A percentile compares a stretch with the other conserved stretches of the same genome.
Evolutionary conservation across 1,139 yeast species (phyloP).

Genomic region (Magnusiomyces ingens): DNA sequence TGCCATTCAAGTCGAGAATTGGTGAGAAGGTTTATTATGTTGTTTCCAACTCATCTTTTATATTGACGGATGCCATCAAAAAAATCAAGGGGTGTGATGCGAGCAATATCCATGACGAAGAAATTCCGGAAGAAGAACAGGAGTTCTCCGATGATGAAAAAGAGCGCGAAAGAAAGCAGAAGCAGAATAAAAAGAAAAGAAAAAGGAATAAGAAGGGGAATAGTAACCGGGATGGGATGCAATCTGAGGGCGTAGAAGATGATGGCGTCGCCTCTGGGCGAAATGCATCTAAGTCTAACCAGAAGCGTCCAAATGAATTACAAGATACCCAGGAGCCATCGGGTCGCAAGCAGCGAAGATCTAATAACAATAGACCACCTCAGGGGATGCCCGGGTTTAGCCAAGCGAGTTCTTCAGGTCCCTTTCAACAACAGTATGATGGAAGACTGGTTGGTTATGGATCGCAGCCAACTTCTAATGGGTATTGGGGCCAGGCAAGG

Average conservation of each 20-base stretch:
- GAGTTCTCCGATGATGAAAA: constrained; percentile 92
- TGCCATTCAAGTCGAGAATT: constrained; percentile 38
- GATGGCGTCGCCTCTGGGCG: not conserved
- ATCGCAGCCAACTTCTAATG: too few relatives aligned
- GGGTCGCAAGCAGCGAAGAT: not conserved
- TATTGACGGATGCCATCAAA: constrained; percentile 67
- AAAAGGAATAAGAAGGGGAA: not conserved
- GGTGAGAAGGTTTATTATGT: constrained; percentile 68
- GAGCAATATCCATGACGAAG: constrained; percentile 91
- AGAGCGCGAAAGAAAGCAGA: constrained; percentile 55
- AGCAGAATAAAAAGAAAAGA: constrained; percentile 37
- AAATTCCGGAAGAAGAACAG: constrained; percentile 84
- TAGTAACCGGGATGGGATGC: not conserved
- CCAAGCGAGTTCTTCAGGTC: not conserved
- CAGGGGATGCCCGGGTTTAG: not conserved
- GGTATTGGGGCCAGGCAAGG: not conserved
- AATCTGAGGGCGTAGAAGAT: not conserved
- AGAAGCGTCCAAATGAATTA: not conserved
- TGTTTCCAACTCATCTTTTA: constrained; percentile 72
- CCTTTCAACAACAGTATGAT: constrained; percentile 40
- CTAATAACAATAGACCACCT: not conserved
- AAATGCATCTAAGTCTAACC: not conserved
- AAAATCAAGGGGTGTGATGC: constrained; percentile 86
- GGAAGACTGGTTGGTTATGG: not conserved
- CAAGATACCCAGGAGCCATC: not conserved